These are phyloP conservation scores for Eimeria mitis DNA, from an alignment of 169 alveolate genomes.

Conservation along the genomic window DNA sequence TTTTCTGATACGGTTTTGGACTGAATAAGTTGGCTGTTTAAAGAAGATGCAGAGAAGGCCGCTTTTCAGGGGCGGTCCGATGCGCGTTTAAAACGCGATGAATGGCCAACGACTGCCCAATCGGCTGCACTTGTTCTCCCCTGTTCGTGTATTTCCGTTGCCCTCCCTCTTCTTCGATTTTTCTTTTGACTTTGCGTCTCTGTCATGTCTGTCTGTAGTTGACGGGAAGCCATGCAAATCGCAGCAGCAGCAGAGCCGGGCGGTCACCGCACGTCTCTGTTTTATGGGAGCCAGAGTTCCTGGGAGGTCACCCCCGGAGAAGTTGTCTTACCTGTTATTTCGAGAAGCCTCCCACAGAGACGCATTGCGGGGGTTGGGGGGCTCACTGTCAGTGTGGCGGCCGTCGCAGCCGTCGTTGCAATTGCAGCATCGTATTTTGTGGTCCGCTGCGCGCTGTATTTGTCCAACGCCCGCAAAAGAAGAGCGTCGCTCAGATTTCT, in stretches of 20 bases:
- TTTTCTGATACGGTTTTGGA: background rate
- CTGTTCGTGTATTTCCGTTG: background rate
- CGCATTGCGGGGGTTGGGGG: background rate
- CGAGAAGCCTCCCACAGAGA: background rate
- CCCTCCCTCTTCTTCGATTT: background rate
- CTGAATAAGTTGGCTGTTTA: background rate
- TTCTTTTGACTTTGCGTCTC: background rate
- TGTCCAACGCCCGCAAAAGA: background rate
- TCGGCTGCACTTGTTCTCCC: background rate
- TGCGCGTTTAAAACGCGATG: background rate
- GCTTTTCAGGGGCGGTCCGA: background rate
- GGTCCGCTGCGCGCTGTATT: constrained; percentile 8
- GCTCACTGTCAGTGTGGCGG: background rate
- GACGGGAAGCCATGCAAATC: background rate
- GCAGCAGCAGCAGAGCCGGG: background rate
- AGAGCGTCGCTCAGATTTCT: background rate
- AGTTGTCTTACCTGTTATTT: background rate
- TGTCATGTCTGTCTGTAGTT: background rate
- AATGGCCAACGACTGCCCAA: background rate
- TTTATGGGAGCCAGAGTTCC: background rate
- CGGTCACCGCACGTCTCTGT: background rate
- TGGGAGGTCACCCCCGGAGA: background rate
- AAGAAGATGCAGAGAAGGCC: background rate
- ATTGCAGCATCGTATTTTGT: background rate
- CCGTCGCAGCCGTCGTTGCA: background rate